phyloP scores from a whole-genome alignment of 83 land plant genomes.

The Thuja plicata region DNA sequence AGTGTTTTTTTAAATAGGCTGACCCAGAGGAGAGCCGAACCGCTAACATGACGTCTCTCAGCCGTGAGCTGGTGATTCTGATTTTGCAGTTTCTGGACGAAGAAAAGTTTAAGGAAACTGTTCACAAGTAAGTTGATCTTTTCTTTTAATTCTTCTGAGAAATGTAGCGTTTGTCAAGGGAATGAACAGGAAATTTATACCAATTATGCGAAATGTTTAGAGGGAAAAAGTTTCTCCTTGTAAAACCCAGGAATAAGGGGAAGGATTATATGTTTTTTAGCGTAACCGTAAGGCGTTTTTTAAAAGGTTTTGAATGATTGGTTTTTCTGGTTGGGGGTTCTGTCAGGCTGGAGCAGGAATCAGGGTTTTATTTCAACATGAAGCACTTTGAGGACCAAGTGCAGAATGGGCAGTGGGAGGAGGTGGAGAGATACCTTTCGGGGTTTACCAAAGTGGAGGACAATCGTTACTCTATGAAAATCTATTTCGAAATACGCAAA shows the following conservation, averaged over 20 bases:
- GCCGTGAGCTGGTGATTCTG: conserved; percentile 39
- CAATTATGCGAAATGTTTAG: neutral
- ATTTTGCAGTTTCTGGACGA: conserved; percentile 43
- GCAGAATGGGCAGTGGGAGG: conserved; percentile 83
- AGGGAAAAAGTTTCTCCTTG: neutral
- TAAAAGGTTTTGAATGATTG: neutral
- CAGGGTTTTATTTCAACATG: conserved; percentile 87
- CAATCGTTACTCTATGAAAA: conserved; percentile 88
- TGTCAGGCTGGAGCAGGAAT: conserved; percentile 81
- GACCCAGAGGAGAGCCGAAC: neutral
- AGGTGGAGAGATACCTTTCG: conserved; percentile 81
- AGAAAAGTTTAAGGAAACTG: conserved; percentile 42
- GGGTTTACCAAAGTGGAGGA: conserved; percentile 92
- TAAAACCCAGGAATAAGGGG: neutral
- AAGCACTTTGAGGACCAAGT: conserved; percentile 83
- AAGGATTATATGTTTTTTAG: neutral
- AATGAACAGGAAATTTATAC: neutral
- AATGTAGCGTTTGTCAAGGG: neutral
- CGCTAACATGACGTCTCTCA: conserved; percentile 21
- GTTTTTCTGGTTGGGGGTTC: neutral
- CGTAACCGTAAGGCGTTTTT: neutral
- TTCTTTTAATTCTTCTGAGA: neutral
- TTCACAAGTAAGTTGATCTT: conserved; percentile 19
- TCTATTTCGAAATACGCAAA: conserved; percentile 81
- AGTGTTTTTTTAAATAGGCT: too few relatives aligned